Evolutionary conservation across 202 grass and related monocot species (phyloP), one percentile per base, ranked within the genome.

Genomic region (Musa balbisiana): DNA sequence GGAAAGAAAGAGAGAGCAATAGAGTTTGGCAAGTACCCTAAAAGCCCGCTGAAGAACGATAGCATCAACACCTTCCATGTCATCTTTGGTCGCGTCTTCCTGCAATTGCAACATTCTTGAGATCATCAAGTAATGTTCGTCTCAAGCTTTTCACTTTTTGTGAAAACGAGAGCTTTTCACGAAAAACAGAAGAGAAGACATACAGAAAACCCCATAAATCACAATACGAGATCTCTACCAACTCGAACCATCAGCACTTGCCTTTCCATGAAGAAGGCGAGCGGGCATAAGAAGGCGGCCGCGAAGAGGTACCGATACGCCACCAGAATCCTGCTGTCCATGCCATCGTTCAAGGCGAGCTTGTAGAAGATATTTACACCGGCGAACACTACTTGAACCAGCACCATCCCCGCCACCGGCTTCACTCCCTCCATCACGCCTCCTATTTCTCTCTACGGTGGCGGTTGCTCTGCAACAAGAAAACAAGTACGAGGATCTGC

Each of bases 351-450:
- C 25, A 98, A 83, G 0, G 95, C 95, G 1, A 98, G 82, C 87
- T 98, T 94, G 81, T 92, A 98, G 74, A 98, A 84, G 70, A 98
- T 80, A 78, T 98, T 98, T 2, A 90, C 84, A 22, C 87, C 91
- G 24, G 95, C 88, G 68, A 92, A 92, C 0, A 76, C 80, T 3
- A 84, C 75, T 85, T 94, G 95, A 49, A 92, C 75, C 67, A 88
- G 2, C 59, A 92, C 81, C 91, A 98, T 94, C n/a, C 29, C 88
- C 14, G 71, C 81, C 72, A 81, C 86, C 5, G 89, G 79, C 74
- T 80, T 85, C 59, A 81, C 1, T 25, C 77, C 80, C 25, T 87
- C 77, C 90, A 74, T 73, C 62, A 76, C 26, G 25, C 52, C 75
- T 25, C 83, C 52, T 52, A 21, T 49, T 11, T n/a, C 26, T 49